phyloP scores from a whole-genome alignment of 805 yeast genomes.

The Wickerhamomyces strasburgensis region DNA sequence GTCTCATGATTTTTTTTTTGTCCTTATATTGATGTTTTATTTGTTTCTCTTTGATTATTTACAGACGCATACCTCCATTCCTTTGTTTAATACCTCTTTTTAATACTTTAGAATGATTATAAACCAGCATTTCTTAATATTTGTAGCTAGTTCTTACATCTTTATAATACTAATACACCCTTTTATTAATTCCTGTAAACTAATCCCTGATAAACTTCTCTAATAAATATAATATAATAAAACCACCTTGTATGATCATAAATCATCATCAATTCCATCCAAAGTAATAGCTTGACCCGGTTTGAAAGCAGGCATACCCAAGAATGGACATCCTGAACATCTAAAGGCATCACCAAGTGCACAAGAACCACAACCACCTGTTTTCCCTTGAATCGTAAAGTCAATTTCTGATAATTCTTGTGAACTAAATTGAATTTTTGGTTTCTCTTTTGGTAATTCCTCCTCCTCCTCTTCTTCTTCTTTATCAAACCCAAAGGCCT shows the following conservation, averaged over 20 bases:
- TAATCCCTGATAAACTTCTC: neutral
- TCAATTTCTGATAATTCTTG: conserved; percentile 87
- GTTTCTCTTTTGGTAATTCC: conserved; percentile 36
- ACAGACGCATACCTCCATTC: too few relatives aligned
- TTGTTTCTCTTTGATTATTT: too few relatives aligned
- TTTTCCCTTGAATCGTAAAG: conserved; percentile 93
- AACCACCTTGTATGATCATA: conserved; percentile 31
- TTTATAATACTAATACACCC: too few relatives aligned
- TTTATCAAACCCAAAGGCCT: conserved; percentile 50
- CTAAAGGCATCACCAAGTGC: conserved; percentile 97
- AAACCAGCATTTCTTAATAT: too few relatives aligned
- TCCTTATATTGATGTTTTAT: too few relatives aligned
- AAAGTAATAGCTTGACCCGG: conserved; percentile 90
- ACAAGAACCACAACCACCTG: conserved; percentile 97
- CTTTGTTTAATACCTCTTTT: too few relatives aligned
- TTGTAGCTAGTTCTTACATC: too few relatives aligned
- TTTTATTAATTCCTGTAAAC: too few relatives aligned
- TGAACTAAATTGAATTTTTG: conserved; percentile 43
- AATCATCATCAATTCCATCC: conserved; percentile 72
- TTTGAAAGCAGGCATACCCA: conserved; percentile 96
- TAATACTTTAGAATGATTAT: too few relatives aligned
- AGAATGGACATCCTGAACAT: conserved; percentile 96
- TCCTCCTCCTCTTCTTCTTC: conserved; percentile 39
- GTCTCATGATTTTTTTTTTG: too few relatives aligned
- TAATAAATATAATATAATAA: too few relatives aligned